phyloP scores from a whole-genome alignment of 1,284 basidiomycete genomes.

The Sporisorium exsertum region DNA sequence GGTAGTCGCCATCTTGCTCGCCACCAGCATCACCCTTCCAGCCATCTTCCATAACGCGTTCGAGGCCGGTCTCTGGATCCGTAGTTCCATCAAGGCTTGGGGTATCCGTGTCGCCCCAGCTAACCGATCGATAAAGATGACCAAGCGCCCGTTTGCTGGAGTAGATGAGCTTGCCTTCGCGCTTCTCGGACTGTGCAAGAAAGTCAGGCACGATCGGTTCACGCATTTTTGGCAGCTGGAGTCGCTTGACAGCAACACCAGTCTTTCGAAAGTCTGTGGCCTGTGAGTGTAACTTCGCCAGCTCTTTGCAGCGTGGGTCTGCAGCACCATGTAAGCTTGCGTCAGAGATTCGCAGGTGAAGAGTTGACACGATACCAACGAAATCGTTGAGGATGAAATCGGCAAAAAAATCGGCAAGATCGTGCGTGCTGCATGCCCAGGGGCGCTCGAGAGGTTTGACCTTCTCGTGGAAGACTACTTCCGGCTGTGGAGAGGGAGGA shows the following conservation, averaged over 20 bases:
- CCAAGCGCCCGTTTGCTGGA: constrained; percentile 31
- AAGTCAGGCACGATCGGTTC: constrained; percentile 41
- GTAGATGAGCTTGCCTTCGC: constrained; percentile 23
- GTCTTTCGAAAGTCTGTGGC: constrained; percentile 71
- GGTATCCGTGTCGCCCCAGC: constrained; percentile 39
- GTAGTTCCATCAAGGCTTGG: constrained; percentile 23
- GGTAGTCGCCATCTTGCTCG: not conserved
- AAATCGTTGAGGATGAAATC: constrained; percentile 75
- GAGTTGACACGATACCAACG: constrained; percentile 73
- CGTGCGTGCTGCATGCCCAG: constrained; percentile 74
- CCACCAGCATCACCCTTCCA: constrained; percentile 4
- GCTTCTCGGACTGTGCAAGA: constrained; percentile 31
- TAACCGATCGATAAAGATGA: constrained; percentile 26
- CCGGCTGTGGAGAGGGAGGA: constrained; percentile 71
- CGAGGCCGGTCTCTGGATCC: constrained; percentile 31
- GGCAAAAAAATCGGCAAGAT: constrained; percentile 79
- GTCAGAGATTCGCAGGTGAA: constrained; percentile 80
- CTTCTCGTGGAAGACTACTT: constrained; percentile 69
- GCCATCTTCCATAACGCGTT: constrained; percentile 5
- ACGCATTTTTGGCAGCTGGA: constrained; percentile 8
- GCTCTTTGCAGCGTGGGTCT: constrained; percentile 75
- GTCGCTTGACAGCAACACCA: constrained; percentile 26
- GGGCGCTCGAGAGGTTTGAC: constrained; percentile 72
- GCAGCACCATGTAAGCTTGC: constrained; percentile 74
- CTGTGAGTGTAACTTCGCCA: constrained; percentile 78